Conservation (phyloP, 164 flowering plant species). For the Litsea cubeba region DNA sequence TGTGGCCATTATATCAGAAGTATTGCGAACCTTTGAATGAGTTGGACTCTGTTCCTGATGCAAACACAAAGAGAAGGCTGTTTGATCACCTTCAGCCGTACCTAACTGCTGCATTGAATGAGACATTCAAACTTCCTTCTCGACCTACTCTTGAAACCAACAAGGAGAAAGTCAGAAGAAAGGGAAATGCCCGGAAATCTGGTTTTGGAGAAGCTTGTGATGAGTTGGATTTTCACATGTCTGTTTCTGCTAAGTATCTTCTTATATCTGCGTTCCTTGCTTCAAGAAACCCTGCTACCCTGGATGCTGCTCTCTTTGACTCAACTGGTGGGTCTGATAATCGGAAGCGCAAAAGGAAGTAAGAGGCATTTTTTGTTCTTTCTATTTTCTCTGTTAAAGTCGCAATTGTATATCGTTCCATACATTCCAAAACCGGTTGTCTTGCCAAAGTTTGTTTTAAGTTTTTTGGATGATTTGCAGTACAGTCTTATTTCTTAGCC, state of each 20-base stretch:
- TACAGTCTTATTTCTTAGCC: not conserved
- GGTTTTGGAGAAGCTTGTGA: conserved; percentile 32
- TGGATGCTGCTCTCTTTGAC: conserved; percentile 92
- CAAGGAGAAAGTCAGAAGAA: conserved; percentile 28
- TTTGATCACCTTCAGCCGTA: conserved; percentile 60
- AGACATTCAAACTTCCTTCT: conserved; percentile 47
- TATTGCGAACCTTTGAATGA: conserved; percentile 75
- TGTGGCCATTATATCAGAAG: conserved; percentile 49
- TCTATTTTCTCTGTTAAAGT: not conserved
- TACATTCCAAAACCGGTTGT: not conserved
- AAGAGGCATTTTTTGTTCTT: conserved; percentile 20
- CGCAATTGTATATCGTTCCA: too few species aligned
- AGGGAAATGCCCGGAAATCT: conserved; percentile 23
- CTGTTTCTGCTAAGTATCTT: conserved; percentile 87
- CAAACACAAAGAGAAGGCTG: conserved; percentile 65
- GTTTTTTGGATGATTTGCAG: not conserved
- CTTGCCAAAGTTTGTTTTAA: not conserved
- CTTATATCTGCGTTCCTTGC: conserved; percentile 96
- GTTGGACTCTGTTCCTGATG: conserved; percentile 38
- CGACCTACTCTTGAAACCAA: conserved; percentile 25
- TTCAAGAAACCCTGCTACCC: conserved; percentile 97
- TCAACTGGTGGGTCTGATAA: conserved; percentile 71
- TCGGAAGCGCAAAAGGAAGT: conserved; percentile 77
- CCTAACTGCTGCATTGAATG: conserved; percentile 54
- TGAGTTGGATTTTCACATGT: conserved; percentile 74